Conservation (phyloP, 257 asterid species). For the Solanum pimpinellifolium region DNA sequence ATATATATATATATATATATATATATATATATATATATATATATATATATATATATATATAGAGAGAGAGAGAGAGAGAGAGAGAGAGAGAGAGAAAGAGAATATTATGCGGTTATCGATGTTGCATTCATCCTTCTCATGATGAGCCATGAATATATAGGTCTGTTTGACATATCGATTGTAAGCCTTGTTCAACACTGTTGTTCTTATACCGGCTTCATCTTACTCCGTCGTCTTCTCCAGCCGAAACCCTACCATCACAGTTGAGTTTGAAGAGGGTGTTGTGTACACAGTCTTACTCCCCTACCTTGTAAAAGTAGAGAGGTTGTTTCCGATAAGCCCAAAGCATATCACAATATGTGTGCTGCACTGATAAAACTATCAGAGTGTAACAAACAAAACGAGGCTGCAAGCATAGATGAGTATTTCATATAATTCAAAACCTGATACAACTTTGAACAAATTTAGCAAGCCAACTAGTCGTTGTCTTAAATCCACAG, state of each 20-base stretch:
- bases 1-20: too few relatives aligned
- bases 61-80: too few relatives aligned
- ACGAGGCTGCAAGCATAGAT: too few relatives aligned
- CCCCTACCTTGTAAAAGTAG: background rate
- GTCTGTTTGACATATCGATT: conserved; percentile 30
- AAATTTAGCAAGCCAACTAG: conserved; percentile 15
- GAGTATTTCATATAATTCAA: too few relatives aligned
- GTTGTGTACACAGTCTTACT: background rate
- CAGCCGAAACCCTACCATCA: background rate
- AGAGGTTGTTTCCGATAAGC: background rate
- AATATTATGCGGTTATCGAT: background rate
- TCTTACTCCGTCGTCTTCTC: background rate
- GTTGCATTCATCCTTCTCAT: conserved; percentile 18
- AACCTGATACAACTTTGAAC: background rate
- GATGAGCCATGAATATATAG: conserved; percentile 92
- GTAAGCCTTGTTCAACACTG: conserved; percentile 18
- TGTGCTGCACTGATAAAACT: background rate
- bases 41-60: too few relatives aligned
- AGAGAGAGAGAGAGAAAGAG: background rate
- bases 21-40: too few relatives aligned
- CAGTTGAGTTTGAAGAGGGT: background rate
- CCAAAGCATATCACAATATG: background rate
- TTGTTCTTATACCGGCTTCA: conserved; percentile 76
- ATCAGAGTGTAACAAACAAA: too few relatives aligned
- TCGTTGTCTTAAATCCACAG: conserved; percentile 26